Conservation (phyloP, 441 rosid species). For the Corymbia calophylla region DNA sequence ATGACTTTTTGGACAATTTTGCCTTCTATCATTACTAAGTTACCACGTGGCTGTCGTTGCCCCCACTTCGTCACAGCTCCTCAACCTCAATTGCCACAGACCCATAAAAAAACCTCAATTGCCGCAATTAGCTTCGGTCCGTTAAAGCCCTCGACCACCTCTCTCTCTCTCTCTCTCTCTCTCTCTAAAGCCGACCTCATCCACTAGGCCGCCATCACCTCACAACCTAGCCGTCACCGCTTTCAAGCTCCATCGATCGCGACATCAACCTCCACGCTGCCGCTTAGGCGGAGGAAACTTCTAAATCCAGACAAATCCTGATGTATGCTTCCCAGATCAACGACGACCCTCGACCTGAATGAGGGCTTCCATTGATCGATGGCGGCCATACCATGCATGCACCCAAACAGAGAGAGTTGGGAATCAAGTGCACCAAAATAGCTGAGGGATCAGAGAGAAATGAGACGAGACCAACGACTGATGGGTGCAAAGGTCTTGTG, state of each 20-base stretch:
- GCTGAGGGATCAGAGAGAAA: not conserved
- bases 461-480: not conserved
- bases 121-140: not conserved
- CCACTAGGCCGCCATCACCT: not conserved
- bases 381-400: not conserved
- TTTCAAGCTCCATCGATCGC: not conserved
- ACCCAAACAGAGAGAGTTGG: not conserved
- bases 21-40: not conserved
- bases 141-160: not conserved
- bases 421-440: not conserved
- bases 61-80: not conserved
- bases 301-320: not conserved
- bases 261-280: not conserved
- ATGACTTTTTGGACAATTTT: too few relatives aligned
- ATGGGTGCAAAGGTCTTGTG: not conserved
- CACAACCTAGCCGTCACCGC: not conserved
- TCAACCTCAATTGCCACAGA: not conserved
- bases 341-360: not conserved
- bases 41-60: not conserved
- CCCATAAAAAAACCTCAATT: not conserved
- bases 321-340: not conserved
- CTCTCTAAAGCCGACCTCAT: not conserved
- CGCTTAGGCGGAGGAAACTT: not conserved
- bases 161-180: too few relatives aligned
- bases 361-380: not conserved